Evolutionary conservation across 2,329 filamentous ascomycete species (phyloP).

Genomic region (Teratosphaeriaceae sp.): DNA sequence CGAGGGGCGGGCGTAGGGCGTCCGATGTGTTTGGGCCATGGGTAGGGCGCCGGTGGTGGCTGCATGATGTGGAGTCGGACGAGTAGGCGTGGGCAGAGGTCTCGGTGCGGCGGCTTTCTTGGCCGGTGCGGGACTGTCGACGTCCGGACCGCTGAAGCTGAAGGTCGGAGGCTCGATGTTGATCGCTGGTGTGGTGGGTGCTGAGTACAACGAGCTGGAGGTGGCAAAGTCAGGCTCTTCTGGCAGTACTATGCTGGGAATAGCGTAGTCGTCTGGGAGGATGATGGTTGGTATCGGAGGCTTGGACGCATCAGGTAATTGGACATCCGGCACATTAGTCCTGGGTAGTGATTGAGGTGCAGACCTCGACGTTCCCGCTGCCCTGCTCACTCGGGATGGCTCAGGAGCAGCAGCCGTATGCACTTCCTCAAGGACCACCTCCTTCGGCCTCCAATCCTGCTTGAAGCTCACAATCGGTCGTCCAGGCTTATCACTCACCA

Average conservation of each 20-base stretch:
- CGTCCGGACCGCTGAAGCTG: slow-evolving; percentile 14
- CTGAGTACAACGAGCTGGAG: slow-evolving; percentile 15
- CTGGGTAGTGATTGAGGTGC: not conserved
- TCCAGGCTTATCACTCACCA: slow-evolving; percentile 83
- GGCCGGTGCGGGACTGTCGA: slow-evolving; percentile 5
- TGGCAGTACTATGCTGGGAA: slow-evolving; percentile 26
- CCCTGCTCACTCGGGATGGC: slow-evolving; percentile 4
- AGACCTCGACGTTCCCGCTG: slow-evolving; percentile 1
- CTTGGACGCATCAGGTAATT: not conserved
- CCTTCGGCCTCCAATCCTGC: slow-evolving; percentile 68
- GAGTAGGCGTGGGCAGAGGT: slow-evolving; percentile 45
- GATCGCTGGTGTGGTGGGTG: slow-evolving; percentile 14
- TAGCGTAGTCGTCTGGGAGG: slow-evolving; percentile 37
- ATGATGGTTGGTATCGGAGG: slow-evolving; percentile 46
- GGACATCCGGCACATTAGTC: not conserved
- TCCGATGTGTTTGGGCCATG: slow-evolving; percentile 38
- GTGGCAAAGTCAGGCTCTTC: slow-evolving; percentile 30
- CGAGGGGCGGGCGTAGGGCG: slow-evolving; percentile 40
- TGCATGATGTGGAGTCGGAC: slow-evolving; percentile 29
- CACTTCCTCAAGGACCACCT: slow-evolving; percentile 61
- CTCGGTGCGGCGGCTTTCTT: slow-evolving; percentile 24
- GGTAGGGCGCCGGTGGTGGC: slow-evolving; percentile 27
- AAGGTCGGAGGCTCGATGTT: slow-evolving; percentile 19
- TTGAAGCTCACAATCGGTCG: slow-evolving; percentile 98
- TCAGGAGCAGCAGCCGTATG: slow-evolving; percentile 19